Evolutionary conservation across 2,329 filamentous ascomycete species (phyloP).

Genomic region (Fusarium longipes): DNA sequence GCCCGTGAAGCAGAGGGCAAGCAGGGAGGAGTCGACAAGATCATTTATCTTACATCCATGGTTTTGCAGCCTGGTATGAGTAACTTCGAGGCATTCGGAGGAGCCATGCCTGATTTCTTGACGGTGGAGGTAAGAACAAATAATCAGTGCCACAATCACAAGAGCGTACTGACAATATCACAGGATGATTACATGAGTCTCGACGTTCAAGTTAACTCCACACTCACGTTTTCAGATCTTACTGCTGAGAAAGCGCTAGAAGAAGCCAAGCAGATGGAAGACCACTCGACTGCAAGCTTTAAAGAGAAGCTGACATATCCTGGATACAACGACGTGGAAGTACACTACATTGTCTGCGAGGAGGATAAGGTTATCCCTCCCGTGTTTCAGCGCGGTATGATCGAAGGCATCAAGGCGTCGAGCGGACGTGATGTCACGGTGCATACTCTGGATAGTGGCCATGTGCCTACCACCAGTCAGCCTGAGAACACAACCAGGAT

Average conservation of each 20-base stretch:
- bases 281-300: constrained; percentile 31
- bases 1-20: not conserved
- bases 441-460: constrained; percentile 4
- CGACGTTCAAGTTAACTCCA: not conserved
- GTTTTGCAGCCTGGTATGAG: constrained; percentile 4
- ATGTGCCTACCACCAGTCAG: constrained; percentile 8
- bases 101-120: constrained; percentile 2
- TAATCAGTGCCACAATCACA: accelerated
- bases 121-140: not conserved
- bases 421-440: constrained; percentile 2
- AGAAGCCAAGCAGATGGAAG: constrained; percentile 12
- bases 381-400: constrained; percentile 14
- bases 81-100: constrained; percentile 16
- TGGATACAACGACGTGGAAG: constrained; percentile 32
- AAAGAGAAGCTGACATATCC: constrained; percentile 26
- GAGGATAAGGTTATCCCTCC: constrained; percentile 14
- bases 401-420: constrained; percentile 10
- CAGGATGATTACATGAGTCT: constrained; percentile 28
- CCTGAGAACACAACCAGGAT: constrained; percentile 8
- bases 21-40: constrained; percentile 11
- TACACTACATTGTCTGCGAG: constrained; percentile 31
- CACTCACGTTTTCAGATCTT: constrained; percentile 17
- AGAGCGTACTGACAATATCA: accelerated
- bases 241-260: constrained; percentile 11
- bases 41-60: constrained; percentile 22